Percentiles rank a stretch among this genome's conserved stretches.
Conservation (phyloP, 805 yeast genomes). For the Kluyveromyces wickerhamii region DNA sequence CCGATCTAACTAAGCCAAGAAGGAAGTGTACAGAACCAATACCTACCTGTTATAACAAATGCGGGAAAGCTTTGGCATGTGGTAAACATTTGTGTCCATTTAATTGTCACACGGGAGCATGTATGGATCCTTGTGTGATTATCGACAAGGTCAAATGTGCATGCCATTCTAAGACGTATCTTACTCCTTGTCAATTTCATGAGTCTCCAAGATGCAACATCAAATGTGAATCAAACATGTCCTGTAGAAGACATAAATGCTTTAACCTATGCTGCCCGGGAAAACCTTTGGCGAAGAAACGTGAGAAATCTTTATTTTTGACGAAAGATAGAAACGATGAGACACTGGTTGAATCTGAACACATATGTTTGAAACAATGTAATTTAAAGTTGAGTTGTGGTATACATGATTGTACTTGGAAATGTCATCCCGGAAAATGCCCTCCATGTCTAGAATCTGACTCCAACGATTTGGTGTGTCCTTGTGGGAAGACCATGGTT, state of each 20-base stretch:
- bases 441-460: conserved; percentile 73
- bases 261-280: conserved; percentile 57
- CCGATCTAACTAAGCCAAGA: conserved; percentile 37
- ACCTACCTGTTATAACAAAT: conserved; percentile 61
- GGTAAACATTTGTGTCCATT: conserved; percentile 64
- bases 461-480: conserved; percentile 69
- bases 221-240: conserved; percentile 66
- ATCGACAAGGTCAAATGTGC: conserved; percentile 46
- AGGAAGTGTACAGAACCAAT: conserved; percentile 64
- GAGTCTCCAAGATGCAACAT: conserved; percentile 55
- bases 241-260: conserved; percentile 79
- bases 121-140: conserved; percentile 58
- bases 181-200: conserved; percentile 57
- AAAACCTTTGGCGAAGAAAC: conserved; percentile 47
- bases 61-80: conserved; percentile 59
- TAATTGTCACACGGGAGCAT: conserved; percentile 70
- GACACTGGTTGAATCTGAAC: conserved; percentile 61
- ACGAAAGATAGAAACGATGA: conserved; percentile 37
- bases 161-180: conserved; percentile 51
- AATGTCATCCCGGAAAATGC: conserved; percentile 77
- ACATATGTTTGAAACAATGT: conserved; percentile 64
- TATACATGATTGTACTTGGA: conserved; percentile 56
- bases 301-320: conserved; percentile 38
- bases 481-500: conserved; percentile 72
- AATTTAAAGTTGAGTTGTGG: conserved; percentile 57